phyloP scores from a whole-genome alignment of 768 basidiomycete species.

The Auricularia auricula-judae region DNA sequence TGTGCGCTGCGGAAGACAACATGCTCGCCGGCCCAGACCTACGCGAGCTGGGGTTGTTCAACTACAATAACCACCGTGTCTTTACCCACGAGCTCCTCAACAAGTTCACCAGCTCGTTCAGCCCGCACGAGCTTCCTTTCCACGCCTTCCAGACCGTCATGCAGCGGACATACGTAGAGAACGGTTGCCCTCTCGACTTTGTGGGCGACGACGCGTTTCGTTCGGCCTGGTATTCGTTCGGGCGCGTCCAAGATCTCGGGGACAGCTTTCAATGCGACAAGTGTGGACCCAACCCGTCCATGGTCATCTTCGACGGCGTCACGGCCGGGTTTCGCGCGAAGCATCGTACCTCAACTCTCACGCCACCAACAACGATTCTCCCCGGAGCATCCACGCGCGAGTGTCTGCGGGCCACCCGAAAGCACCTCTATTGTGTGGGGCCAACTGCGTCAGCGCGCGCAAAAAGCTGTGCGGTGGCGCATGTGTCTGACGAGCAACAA shows the following conservation, averaged over 20 bases:
- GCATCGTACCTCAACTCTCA: background rate
- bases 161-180: constrained; percentile 6
- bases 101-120: constrained; percentile 9
- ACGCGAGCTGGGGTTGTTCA: constrained; percentile 7
- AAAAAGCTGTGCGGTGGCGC: background rate
- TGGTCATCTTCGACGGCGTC: background rate
- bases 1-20: background rate
- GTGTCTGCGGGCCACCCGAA: background rate
- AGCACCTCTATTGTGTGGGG: background rate
- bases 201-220: constrained; percentile 10
- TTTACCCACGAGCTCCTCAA: constrained; percentile 14
- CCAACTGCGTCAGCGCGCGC: background rate
- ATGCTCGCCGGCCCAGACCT: constrained; percentile 10
- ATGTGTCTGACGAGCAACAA: background rate
- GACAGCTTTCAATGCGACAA: constrained; percentile 7
- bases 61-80: constrained; percentile 10
- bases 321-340: background rate
- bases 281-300: constrained; percentile 7
- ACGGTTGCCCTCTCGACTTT: background rate
- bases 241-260: constrained; percentile 7
- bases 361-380: background rate
- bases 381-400: background rate
- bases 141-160: constrained; percentile 7
- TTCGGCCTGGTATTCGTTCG: constrained; percentile 10
- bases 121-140: constrained; percentile 11